Evolutionary conservation across 2,329 filamentous ascomycete species (phyloP), one percentile per base, ranked within the genome.

Genomic region (Bipolaris zeicola): DNA sequence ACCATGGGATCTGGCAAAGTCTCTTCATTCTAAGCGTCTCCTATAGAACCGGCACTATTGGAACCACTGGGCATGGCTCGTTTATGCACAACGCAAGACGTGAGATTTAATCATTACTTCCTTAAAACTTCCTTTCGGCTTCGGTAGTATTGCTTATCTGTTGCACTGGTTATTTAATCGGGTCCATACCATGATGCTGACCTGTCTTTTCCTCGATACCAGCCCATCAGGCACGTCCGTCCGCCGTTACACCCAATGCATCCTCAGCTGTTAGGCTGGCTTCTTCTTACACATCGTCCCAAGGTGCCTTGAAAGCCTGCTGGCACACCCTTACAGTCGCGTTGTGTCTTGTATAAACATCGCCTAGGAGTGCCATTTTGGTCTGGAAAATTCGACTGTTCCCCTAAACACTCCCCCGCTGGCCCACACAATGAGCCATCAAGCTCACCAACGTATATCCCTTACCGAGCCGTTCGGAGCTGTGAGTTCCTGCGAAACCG

Each of bases 401-500:
- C 8, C 8, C 37, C 7, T 6, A 36, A 20, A 20, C 31, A n/a
- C 13, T 31, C 5, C 33, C 10, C 22, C 24, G 5, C 33, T 45
- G 10, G 26, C 20, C 20, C 7, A 36, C 38, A 22, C 18, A 18
- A 57, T 57, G 49, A 43, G 14, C 31, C 33, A 43, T 43, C 53
- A 49, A 33, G 16, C 6, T 38, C 34, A 18, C 26, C 33, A 14
- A 11, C 18, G 33, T 16, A 41, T 26, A 43, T 37, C 18, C 13
- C 43, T 41, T 13, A 41, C 42, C 22, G 44, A 57, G n/a, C 22
- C 49, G 10, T 50, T 11, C 2, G 34, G 50, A 14, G 20, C 49
- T n/a, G 24, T 53, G 33, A 57, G 45, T 11, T 28, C 26, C 3
- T 11, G 22, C 16, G 28, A 57, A 36, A 42, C 48, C n/a, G 44